Conservation (phyloP, 805 yeast genomes). For the Suhomyces sp. region DNA sequence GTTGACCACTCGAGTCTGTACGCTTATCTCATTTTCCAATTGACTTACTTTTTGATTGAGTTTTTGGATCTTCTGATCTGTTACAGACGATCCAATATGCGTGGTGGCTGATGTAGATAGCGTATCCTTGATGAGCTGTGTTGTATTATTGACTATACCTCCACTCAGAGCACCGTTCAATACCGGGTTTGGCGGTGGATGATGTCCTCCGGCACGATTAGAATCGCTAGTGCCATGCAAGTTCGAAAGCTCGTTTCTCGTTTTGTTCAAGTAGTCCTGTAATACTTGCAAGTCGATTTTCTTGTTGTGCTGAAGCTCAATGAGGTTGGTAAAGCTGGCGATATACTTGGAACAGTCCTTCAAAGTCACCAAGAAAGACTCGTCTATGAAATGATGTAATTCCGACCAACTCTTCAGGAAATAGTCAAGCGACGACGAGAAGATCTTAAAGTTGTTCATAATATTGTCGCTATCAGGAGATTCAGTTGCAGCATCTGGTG, state of each 20-base stretch:
- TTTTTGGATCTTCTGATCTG: conserved; percentile 43
- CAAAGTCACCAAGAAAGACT: conserved; percentile 74
- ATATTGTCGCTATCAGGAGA: conserved; percentile 14
- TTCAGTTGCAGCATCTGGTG: conserved; percentile 4
- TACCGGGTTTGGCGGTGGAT: conserved; percentile 34
- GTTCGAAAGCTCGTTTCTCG: conserved; percentile 58
- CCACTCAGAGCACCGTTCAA: conserved; percentile 17
- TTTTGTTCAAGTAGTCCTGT: conserved; percentile 70
- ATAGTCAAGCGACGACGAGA: conserved; percentile 35
- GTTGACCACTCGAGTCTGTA: conserved; percentile 44
- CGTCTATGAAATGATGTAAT: conserved; percentile 57
- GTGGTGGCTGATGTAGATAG: conserved; percentile 47
- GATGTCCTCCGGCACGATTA: conserved; percentile 4
- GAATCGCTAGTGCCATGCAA: conserved; percentile 16
- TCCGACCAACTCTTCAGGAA: conserved; percentile 41
- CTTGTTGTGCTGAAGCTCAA: conserved; percentile 85
- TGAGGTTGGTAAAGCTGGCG: conserved; percentile 47
- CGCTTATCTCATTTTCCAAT: conserved; percentile 44
- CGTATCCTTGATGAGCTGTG: conserved; percentile 48
- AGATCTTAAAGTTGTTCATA: conserved; percentile 31
- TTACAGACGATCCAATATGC: conserved; percentile 37
- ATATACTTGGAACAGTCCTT: conserved; percentile 81
- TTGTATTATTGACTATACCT: conserved; percentile 40
- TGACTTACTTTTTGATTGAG: conserved; percentile 41
- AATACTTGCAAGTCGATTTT: conserved; percentile 88